Base-by-base conservation (phyloP, 306 rosid species). In the Pterocarpus macrocarpus region DNA sequence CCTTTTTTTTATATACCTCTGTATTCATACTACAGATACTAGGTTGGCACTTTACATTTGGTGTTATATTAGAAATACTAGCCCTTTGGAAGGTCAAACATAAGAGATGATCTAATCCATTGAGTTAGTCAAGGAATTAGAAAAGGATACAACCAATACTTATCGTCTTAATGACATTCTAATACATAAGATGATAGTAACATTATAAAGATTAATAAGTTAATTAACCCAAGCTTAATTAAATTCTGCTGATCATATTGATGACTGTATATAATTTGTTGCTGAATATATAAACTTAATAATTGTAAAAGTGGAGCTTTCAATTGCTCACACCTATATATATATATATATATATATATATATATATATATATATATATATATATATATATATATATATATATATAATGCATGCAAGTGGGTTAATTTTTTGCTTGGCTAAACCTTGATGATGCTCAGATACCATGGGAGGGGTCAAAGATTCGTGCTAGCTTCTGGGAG, bases 401-500 rank as follows among this genome's bases (percentile, higher is more conserved):
- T 22, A 22, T 22, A 22, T 22, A 22, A 22, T 22, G 3, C 39
- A 1, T 62, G 15, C 34, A 66, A 67, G 72, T 22, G 13, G 56
- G 5, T 14, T 30, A 13, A 30, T 75, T 35, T 53, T 71, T 55
- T 55, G 63, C 10, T 72, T 35, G 64, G 50, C 1, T 5, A 65
- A 45, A 39, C 50, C 10, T 32, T 36, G 66, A 69, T 75, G 78
- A 17, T 50, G 71, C 0, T 66, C 85, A 93, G 97, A 17, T 90
- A 94, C 85, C 98, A 94, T 39, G 98, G 94, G 9, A 94, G 75
- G 79, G 95, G 91, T 1, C 64, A 78, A 15, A 92, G 95, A 41
- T 94, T 94, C 80, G 90, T 88, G 82, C 84, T 94, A 0, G 84
- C 92, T 2, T 89, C 87, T 7, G 97, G 94, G n/a, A 90, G 98